Evolutionary conservation across 108 stramenopile genomes (phyloP).

Genomic region (Hondaea fermentalgiana): DNA sequence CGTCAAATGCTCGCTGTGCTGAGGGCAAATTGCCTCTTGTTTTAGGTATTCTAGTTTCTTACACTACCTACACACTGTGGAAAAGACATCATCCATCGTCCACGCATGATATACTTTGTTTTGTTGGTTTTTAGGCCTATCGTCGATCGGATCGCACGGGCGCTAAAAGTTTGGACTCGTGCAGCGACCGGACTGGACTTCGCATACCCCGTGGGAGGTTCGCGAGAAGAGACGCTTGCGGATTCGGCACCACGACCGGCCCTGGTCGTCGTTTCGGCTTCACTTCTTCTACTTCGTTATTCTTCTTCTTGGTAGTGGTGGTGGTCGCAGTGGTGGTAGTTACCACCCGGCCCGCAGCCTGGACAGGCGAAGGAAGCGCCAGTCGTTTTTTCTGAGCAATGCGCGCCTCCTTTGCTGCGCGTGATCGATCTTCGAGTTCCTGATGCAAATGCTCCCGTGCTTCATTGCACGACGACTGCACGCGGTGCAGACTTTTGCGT

Average conservation of each 20-base stretch:
- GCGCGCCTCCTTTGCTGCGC: background rate
- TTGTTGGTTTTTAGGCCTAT: background rate
- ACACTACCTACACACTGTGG: background rate
- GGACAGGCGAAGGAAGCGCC: background rate
- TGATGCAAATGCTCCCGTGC: background rate
- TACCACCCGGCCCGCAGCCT: background rate
- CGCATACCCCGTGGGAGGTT: background rate
- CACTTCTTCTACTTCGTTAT: background rate
- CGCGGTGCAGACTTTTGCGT: background rate
- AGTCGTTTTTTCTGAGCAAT: background rate
- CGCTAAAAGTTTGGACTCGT: background rate
- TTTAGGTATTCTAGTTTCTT: background rate
- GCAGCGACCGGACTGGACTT: background rate
- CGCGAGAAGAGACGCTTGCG: background rate
- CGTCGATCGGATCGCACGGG: background rate
- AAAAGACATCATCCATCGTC: background rate
- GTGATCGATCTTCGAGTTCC: background rate
- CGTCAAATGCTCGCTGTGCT: background rate
- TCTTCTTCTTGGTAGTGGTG: background rate
- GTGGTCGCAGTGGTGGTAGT: too few species aligned
- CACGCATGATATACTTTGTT: background rate
- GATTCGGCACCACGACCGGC: background rate
- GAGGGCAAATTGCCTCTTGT: background rate
- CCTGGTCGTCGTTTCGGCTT: background rate
- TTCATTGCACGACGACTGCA: background rate